Evolutionary conservation across 352 stramenopile species (phyloP), one percentile per base, ranked within the genome.

Genomic region (Pythium aquatile): DNA sequence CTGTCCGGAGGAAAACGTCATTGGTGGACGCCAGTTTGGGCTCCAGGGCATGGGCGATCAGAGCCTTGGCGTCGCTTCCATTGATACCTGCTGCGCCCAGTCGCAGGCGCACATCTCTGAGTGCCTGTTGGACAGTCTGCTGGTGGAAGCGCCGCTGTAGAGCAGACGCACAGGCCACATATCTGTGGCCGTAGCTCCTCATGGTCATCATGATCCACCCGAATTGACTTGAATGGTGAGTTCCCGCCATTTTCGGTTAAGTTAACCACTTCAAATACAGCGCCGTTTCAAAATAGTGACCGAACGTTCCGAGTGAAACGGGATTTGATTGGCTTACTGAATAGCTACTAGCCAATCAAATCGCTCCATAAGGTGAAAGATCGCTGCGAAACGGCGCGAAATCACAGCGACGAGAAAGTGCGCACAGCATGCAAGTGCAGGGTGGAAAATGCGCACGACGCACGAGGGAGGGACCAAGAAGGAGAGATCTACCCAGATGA

Each of bases 1-100:
- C 75, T 33, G 64, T 66, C 39, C 85, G 69, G 39, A 92, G 74
- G 47, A 90, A 79, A 8, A 90, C 65, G 48, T 88, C 79, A 61
- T 76, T 88, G 64, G 76, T 79, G 40, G 51, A 67, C 2, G 33
- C 17, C 11, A 89, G 67, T 28, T 40, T 68, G 5, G 78, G 80
- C 20, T 66, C 56, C 39, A 92, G 56, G 52, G 78, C 78, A 37
- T 79, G 65, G 40, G 83, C 79, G 7, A 90, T 55, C 42, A 92
- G 61, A 20, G 69, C 73, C 70, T 89, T 90, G 24, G 83, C 78
- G 58, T 89, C 83, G 39, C 55, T 65, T 42, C 30, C 46, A n/a
- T 33, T 55, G 46, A 56, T 44, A 32, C 26, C 57, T 8, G 53
- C 55, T 8, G 26, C 54, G 24, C 20, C 39, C 29, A 85, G 39